phyloP scores from a whole-genome alignment of 495 filamentous ascomycete species.

The Aspergillus bridgeri region DNA sequence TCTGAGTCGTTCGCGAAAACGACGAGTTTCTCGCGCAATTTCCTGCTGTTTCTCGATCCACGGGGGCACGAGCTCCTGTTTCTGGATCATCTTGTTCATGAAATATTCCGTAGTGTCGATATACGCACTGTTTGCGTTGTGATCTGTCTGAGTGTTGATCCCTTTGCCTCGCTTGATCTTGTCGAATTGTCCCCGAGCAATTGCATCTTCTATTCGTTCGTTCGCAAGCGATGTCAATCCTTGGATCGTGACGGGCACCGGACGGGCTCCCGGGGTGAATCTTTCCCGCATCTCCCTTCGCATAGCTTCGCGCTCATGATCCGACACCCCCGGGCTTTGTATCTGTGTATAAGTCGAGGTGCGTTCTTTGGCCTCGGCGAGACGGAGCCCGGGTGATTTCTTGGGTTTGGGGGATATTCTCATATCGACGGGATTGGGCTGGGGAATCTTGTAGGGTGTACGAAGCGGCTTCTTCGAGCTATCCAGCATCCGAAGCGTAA shows the following conservation, averaged over 20 bases:
- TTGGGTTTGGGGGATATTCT: conserved; percentile 48
- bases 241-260: conserved; percentile 73
- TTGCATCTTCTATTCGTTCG: conserved; percentile 91
- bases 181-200: conserved; percentile 86
- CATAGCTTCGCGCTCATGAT: conserved; percentile 66
- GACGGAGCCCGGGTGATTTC: conserved; percentile 50
- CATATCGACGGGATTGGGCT: conserved; percentile 56
- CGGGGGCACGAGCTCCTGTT: conserved; percentile 63
- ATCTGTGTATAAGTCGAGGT: conserved; percentile 67
- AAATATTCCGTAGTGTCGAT: conserved; percentile 97
- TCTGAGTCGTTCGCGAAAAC: conserved; percentile 71
- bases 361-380: conserved; percentile 77
- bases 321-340: conserved; percentile 55
- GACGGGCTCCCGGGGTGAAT: conserved; percentile 67
- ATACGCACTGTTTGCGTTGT: conserved; percentile 82
- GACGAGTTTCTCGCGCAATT: conserved; percentile 60
- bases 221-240: conserved; percentile 84
- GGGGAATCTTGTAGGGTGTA: conserved; percentile 48
- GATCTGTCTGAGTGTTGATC: conserved; percentile 64
- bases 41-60: conserved; percentile 98
- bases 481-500: conserved; percentile 85
- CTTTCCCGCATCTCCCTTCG: conserved; percentile 73
- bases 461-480: conserved; percentile 67
- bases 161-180: conserved; percentile 80
- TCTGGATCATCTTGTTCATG: conserved; percentile 97